Evolutionary conservation across 306 rosid genomes (phyloP).

Genomic region (Senna tora): DNA sequence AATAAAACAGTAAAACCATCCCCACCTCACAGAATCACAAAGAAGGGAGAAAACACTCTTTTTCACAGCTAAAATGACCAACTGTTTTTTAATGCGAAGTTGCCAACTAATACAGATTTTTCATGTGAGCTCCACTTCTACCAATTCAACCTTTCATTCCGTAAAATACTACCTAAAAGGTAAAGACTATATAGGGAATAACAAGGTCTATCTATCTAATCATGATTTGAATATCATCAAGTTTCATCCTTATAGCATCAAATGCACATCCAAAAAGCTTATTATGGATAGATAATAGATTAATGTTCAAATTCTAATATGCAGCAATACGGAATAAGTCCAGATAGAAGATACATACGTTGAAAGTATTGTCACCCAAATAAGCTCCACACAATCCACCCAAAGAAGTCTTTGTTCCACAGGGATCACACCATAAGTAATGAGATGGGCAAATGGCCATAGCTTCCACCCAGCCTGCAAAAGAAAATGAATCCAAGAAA

Average conservation of each 20-base stretch:
- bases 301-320: conserved; percentile 6
- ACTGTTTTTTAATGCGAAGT: too few species aligned
- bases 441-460: conserved; percentile 97
- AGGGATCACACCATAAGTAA: conserved; percentile 92
- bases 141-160: background rate
- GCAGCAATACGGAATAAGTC: conserved; percentile 28
- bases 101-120: background rate
- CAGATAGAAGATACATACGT: conserved; percentile 58
- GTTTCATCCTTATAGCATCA: background rate
- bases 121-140: background rate
- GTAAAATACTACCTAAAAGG: conserved; percentile 9
- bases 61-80: too few species aligned
- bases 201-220: background rate
- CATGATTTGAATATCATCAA: background rate
- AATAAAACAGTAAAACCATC: background rate
- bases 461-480: conserved; percentile 97
- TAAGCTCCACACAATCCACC: conserved; percentile 90
- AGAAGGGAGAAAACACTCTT: background rate
- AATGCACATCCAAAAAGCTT: conserved; percentile 16
- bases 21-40: background rate
- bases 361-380: conserved; percentile 98
- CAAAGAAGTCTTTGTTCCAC: conserved; percentile 95
- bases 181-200: background rate
- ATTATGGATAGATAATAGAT: background rate
- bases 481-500: conserved; percentile 31